Evolutionary conservation across 2,329 filamentous ascomycete species (phyloP).

Genomic region (Claviceps lovelessii): DNA sequence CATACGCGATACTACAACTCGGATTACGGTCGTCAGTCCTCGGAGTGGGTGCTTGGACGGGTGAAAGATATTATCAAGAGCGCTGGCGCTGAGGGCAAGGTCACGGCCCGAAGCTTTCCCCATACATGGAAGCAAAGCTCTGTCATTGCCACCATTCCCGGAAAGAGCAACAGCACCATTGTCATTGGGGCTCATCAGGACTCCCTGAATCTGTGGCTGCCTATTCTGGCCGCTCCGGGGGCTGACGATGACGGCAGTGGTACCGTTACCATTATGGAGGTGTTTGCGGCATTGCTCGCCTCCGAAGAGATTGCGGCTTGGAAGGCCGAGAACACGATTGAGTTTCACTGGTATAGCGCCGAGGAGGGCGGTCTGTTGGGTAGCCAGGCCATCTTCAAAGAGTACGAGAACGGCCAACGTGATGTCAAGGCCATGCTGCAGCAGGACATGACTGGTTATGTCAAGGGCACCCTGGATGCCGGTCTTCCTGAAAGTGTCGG

Average conservation of each 20-base stretch:
- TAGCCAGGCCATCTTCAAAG: conserved; percentile 75
- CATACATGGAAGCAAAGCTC: conserved; percentile 84
- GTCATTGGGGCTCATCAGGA: conserved; percentile 90
- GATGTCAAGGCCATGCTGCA: conserved; percentile 94
- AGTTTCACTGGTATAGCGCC: conserved; percentile 94
- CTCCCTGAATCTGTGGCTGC: conserved; percentile 85
- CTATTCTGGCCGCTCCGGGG: conserved; percentile 71
- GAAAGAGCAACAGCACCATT: conserved; percentile 68
- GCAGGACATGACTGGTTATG: conserved; percentile 93
- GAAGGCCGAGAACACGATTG: conserved; percentile 68
- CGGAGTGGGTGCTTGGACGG: conserved; percentile 68
- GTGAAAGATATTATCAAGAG: conserved; percentile 58
- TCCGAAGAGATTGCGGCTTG: conserved; percentile 57
- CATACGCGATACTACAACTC: conserved; percentile 75
- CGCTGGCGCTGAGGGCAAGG: conserved; percentile 55
- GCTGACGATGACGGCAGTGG: conserved; percentile 93
- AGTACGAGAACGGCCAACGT: conserved; percentile 57
- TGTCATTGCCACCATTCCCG: conserved; percentile 83
- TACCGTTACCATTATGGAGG: conserved; percentile 88
- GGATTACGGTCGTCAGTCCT: conserved; percentile 66
- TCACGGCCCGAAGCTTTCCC: conserved; percentile 56
- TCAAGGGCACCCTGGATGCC: conserved; percentile 67
- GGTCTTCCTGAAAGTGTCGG: conserved; percentile 76
- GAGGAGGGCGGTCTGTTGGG: conserved; percentile 81
- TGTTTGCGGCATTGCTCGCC: conserved; percentile 64